Evolutionary conservation across 2,329 filamentous ascomycete species (phyloP), one percentile per base, ranked within the genome.

Genomic region (Penicillium vulpinum): DNA sequence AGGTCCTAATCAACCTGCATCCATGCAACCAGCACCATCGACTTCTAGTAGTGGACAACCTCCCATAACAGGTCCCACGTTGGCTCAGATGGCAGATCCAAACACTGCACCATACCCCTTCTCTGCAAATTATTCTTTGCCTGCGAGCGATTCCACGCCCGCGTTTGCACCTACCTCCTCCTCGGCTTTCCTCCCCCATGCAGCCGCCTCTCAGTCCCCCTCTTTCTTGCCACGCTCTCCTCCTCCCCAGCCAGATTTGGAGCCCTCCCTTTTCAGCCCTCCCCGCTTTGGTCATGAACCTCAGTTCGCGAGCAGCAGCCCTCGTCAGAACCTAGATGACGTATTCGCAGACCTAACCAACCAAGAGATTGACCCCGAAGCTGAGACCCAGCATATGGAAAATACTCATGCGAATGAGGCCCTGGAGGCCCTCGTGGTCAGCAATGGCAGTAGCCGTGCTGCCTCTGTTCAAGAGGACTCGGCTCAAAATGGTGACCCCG

Each of bases 391-490:
- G 63, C 69, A 62, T 13, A 72, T 75, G 70, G 75, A 78, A 51
- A 77, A 77, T 28, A 75, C 74, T n/a, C 77, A 80, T 62, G 77
- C 77, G 8, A 78, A 76, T 39, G 78, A 80, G 61, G 78, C 77
- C 4, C 64, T 80, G 21, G 78, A 80, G 56, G 74, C 68, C 22
- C 70, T 78, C 15, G 71, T 75, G 56, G 76, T 72, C 26, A 73
- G 73, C 58, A 73, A 74, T 40, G 70, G 68, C 18, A 70, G 70
- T 26, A 73, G 72, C 41, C 66, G 66, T 39, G 67, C 70, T 24
- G 64, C 65, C 7, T 69, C 72, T n/a, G 56, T 67, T 24, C 58
- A 66, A 29, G 68, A 70, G 5, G 68, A 66, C 11, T 62, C 62
- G 15, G 54, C 57, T 36, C 64, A 54, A 28, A 64, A 59, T 22